Evolutionary conservation across 495 filamentous ascomycete genomes (phyloP).

Genomic region (Ascobolus immersus): DNA sequence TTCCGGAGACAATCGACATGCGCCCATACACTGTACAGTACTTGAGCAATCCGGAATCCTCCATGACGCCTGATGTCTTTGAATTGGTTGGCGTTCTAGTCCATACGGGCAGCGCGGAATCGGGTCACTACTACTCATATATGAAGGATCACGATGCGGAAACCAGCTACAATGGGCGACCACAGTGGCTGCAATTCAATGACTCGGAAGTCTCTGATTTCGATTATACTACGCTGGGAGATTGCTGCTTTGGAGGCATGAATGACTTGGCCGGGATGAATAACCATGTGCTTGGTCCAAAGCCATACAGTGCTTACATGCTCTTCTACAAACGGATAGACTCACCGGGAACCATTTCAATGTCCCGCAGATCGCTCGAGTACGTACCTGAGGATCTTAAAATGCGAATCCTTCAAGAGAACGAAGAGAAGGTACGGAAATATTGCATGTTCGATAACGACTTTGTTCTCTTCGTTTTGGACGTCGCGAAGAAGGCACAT

Average conservation of each 20-base stretch:
- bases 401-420: constrained; percentile 41
- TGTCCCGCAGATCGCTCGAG: constrained; percentile 22
- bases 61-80: constrained; percentile 40
- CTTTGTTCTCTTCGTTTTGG: constrained; percentile 40
- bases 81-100: constrained; percentile 81
- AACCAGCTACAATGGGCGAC: constrained; percentile 18
- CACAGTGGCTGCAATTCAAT: constrained; percentile 77
- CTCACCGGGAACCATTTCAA: constrained; percentile 19
- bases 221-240: constrained; percentile 45
- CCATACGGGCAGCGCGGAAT: constrained; percentile 77
- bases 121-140: constrained; percentile 93
- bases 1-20: constrained; percentile 71
- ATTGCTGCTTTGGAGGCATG: constrained; percentile 58
- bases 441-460: constrained; percentile 59
- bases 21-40: constrained; percentile 66
- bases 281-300: constrained; percentile 24
- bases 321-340: constrained; percentile 75
- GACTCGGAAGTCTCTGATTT: constrained; percentile 57
- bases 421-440: constrained; percentile 42
- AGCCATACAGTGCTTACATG: constrained; percentile 83
- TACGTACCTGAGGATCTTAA: constrained; percentile 31
- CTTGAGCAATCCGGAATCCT: constrained; percentile 35
- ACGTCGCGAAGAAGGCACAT: constrained; percentile 27
- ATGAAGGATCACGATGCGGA: constrained; percentile 44
- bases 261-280: constrained; percentile 22